A percentile compares a stretch with the other conserved stretches of the same genome.
Evolutionary conservation across 1,139 yeast genomes (phyloP).

Genomic region (Debaryomyces sp.): DNA sequence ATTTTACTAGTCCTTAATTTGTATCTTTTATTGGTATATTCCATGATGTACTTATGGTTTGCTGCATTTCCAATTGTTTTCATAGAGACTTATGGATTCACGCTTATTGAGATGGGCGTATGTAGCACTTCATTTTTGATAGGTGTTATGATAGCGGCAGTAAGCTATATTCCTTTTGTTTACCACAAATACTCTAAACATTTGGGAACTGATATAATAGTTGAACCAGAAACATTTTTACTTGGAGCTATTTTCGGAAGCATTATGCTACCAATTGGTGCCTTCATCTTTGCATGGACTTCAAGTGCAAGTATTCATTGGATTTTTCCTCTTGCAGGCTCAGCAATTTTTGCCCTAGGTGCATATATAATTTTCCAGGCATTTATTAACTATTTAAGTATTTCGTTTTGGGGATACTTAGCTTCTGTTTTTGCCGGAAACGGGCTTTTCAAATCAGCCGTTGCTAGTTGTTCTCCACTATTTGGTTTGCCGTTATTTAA

Average conservation of each 20-base stretch:
- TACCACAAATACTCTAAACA: background rate
- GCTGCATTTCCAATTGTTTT: conserved; percentile 66
- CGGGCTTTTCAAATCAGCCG: conserved; percentile 27
- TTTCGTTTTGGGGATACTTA: conserved; percentile 27
- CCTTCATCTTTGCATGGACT: conserved; percentile 56
- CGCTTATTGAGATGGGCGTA: conserved; percentile 51
- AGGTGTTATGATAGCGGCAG: conserved; percentile 33
- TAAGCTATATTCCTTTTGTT: background rate
- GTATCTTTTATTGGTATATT: conserved; percentile 56
- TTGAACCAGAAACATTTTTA: conserved; percentile 43
- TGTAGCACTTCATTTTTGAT: conserved; percentile 46
- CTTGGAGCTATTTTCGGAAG: conserved; percentile 49
- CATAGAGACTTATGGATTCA: conserved; percentile 45
- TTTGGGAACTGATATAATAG: conserved; percentile 21
- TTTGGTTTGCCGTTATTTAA: conserved; percentile 50
- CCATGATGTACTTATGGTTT: conserved; percentile 58
- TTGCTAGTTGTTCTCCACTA: conserved; percentile 37
- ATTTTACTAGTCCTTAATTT: conserved; percentile 40
- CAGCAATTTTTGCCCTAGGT: conserved; percentile 37
- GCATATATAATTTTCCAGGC: conserved; percentile 46
- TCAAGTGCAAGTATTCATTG: conserved; percentile 42
- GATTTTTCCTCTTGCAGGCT: conserved; percentile 48
- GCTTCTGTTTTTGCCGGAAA: conserved; percentile 39
- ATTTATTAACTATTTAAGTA: conserved; percentile 35
- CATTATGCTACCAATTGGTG: conserved; percentile 42